Evolutionary conservation across 2,329 filamentous ascomycete species (phyloP), one percentile per base, ranked within the genome.

Genomic region (Pseudodiploospora longispora): DNA sequence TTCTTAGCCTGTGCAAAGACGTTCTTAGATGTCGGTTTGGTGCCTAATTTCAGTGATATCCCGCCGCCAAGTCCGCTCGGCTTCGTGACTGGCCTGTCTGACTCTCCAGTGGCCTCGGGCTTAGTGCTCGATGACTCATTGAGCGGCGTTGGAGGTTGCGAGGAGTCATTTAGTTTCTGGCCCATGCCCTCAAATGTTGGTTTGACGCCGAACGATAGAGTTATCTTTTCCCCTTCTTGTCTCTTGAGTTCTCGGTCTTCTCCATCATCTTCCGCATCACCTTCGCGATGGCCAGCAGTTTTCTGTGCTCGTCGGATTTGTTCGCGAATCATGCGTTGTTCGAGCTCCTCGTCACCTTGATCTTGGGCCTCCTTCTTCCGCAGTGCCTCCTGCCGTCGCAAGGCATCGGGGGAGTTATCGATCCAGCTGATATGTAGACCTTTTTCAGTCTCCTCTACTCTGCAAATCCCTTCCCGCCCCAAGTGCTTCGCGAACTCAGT

Each of bases 401-500:
- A 67, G 1, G 89, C 87, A 44, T 95, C 91, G 0, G 89, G 87
- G 32, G 84, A 90, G 55, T 91, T 88, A 59, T 98, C 91, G 46
- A 96, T 83, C 87, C 90, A 98, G 2, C 84, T 75, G 43, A 98
- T 82, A 56, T 89, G 85, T 35, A 97, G 56, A 0, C 87, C 93
- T 62, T 95, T 91, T 5, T 80, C 80, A 35, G 82, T 87, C 62
- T 97, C 91, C 63, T 97, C 89, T 0, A 97, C 90, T 30, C 87
- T 74, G 56, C 87, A 95, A 38, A 96, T 81, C 0, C 91, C 87
- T 62, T 97, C 89, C 27, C 85, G 71, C 0, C 91, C 90, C 1
- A 98, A 68, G 57, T 87, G 71, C 59, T 95, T 95, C 10, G 86
- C 87, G 59, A 95, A 95, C 55, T 97, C 89, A 3, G 89, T 91